Evolutionary conservation across 495 filamentous ascomycete genomes (phyloP).

Genomic region (Lineolata rhizophorae): DNA sequence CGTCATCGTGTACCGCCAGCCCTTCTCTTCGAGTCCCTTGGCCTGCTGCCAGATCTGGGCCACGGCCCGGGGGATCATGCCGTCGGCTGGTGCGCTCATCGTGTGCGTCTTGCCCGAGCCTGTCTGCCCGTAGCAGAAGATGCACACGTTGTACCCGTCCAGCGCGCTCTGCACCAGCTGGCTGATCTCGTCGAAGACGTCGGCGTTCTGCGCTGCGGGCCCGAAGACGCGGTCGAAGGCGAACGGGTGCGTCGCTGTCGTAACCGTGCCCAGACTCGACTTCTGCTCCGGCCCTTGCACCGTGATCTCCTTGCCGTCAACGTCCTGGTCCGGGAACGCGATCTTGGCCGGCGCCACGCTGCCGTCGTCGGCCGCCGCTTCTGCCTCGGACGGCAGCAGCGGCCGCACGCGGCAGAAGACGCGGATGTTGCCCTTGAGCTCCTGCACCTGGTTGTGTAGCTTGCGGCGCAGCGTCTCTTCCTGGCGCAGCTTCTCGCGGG

Average conservation of each 20-base stretch:
- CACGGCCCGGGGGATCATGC: slow-evolving; percentile 89
- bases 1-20: slow-evolving; percentile 86
- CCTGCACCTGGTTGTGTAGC: slow-evolving; percentile 93
- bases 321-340: slow-evolving; percentile 49
- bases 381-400: slow-evolving; percentile 26
- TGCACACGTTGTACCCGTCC: slow-evolving; percentile 97
- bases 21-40: slow-evolving; percentile 60
- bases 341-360: too few species aligned
- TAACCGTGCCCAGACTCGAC: slow-evolving; percentile 54
- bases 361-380: slow-evolving; percentile 31
- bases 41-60: slow-evolving; percentile 84
- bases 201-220: slow-evolving; percentile 49
- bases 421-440: slow-evolving; percentile 96
- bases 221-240: slow-evolving; percentile 87
- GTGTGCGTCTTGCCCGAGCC: slow-evolving; percentile 93
- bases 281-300: slow-evolving; percentile 66
- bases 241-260: slow-evolving; percentile 60
- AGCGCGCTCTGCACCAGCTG: slow-evolving; percentile 91
- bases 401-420: slow-evolving; percentile 97
- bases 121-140: slow-evolving; percentile 97
- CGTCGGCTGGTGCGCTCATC: slow-evolving; percentile 67
- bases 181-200: slow-evolving; percentile 92
- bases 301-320: slow-evolving; percentile 68
- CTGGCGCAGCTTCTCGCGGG: slow-evolving; percentile 63
- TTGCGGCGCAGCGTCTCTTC: slow-evolving; percentile 84